Conservation (phyloP, 2,329 filamentous ascomycete species). For the Colletotrichum lindemuthianum region DNA sequence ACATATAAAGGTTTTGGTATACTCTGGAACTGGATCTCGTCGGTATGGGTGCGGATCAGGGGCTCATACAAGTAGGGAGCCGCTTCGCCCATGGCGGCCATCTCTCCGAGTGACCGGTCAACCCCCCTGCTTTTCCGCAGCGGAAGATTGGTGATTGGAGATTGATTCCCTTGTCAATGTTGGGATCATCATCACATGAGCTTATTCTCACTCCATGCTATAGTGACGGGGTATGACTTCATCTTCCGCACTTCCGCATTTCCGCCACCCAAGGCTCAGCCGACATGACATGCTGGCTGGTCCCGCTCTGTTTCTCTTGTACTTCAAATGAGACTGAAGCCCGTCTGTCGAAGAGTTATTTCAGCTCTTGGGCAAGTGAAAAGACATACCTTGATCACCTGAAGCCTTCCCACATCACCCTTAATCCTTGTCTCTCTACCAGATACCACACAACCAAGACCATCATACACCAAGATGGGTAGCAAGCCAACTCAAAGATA, state of each 20-base stretch:
- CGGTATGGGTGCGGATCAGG: no score
- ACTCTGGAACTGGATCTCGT: no score
- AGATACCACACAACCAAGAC: neutral
- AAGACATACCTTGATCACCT: neutral
- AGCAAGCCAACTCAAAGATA: constrained; percentile 49
- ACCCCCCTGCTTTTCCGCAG: constrained; percentile 33
- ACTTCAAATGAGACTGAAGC: constrained; percentile 1
- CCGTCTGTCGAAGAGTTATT: neutral
- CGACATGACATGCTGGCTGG: neutral
- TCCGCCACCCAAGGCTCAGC: constrained; percentile 1
- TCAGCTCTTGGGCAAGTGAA: neutral
- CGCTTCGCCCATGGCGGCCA: neutral
- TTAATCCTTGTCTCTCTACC: neutral
- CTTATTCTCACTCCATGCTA: neutral
- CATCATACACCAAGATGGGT: constrained; percentile 13
- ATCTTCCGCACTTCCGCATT: constrained; percentile 14
- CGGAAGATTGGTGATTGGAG: constrained; percentile 19
- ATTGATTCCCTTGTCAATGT: neutral
- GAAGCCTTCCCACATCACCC: neutral
- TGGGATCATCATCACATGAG: neutral
- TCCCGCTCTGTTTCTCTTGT: neutral
- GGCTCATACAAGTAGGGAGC: no score
- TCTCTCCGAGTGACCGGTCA: constrained; percentile 7
- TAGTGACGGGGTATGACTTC: neutral
- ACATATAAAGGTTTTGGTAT: no score